phyloP scores from a whole-genome alignment of 2,329 filamentous ascomycete genomes.

The Scortechinia acanthostroma region DNA sequence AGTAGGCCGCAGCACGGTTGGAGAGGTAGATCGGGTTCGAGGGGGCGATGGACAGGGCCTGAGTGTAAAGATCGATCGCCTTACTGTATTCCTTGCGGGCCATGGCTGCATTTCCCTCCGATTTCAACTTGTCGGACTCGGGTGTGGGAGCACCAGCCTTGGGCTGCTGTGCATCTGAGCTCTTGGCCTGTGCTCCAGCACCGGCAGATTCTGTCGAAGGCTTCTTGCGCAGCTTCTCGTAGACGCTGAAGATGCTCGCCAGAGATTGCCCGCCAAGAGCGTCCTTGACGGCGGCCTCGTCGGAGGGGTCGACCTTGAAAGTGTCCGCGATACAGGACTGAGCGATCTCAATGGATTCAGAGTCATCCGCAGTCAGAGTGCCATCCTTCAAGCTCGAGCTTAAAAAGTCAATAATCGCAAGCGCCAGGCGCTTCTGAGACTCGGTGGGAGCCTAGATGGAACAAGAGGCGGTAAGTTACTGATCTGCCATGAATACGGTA shows the following conservation, averaged over 20 bases:
- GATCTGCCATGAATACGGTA: too few relatives aligned
- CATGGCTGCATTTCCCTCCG: slow-evolving; percentile 89
- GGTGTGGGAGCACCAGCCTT: slow-evolving; percentile 16
- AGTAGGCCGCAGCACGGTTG: slow-evolving; percentile 92
- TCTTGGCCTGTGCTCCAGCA: slow-evolving; percentile 21
- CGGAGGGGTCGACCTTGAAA: slow-evolving; percentile 85
- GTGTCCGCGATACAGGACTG: slow-evolving; percentile 89
- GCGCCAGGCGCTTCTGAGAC: slow-evolving; percentile 93
- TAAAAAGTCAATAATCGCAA: slow-evolving; percentile 95
- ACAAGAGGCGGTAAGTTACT: too few relatives aligned
- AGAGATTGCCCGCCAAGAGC: slow-evolving; percentile 83
- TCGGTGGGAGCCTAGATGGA: too few relatives aligned
- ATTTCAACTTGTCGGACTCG: slow-evolving; percentile 83
- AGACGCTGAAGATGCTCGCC: slow-evolving; percentile 85
- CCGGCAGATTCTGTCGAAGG: slow-evolving; percentile 23
- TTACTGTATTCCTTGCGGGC: slow-evolving; percentile 78
- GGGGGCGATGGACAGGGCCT: slow-evolving; percentile 75
- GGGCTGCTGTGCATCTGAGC: slow-evolving; percentile 15
- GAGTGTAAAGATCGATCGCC: slow-evolving; percentile 81
- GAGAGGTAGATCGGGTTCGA: slow-evolving; percentile 93
- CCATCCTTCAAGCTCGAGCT: slow-evolving; percentile 78
- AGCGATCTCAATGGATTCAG: slow-evolving; percentile 89
- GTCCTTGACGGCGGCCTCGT: slow-evolving; percentile 65
- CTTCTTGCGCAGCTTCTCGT: slow-evolving; percentile 79
- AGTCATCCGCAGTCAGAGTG: slow-evolving; percentile 79